Evolutionary conservation across 192 early-diverging fungal genomes (phyloP), one percentile per base, ranked within the genome.

Genomic region (Lobulomyces angularis): DNA sequence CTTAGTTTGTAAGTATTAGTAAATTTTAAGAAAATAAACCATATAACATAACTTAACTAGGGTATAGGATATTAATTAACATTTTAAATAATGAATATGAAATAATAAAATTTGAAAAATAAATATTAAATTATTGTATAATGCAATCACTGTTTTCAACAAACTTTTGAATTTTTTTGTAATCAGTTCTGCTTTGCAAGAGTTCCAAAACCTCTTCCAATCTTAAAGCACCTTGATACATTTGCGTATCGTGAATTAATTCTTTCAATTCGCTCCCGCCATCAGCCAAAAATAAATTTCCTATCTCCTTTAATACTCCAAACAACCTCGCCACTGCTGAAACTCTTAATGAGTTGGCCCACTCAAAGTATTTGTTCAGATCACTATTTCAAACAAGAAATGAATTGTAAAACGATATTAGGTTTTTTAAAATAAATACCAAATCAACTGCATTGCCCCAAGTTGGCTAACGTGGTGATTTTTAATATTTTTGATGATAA

Each of bases 371-470:
- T 22, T 64, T 51, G 61, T 88, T 89, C 46, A 89, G 47, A 46
- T 89, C 86, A 43, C 81, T 83, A 38, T 35, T 6, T 23, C 16
- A 9, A 36, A 5, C 14, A 0, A 32, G 17, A 39, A 17, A 37
- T 1, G 25, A 43, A 49, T 11, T 14, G 62, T 42, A 1, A 16
- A 22, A 33, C 25, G 43, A 14, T 40, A 2, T 3, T 31, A 2
- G 7, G n/a, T 26, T 39, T 6, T 19, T 2, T 46, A 2, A 0
- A 0, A 36, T 21, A 37, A 27, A 3, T 43, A 80, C 78, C 66
- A 63, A 34, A 95, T 91, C 19, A 94, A 74, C 58, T 89, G 88
- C 48, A 91, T 83, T 0, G 88, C 89, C 7, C 93, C 93, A 4
- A 75, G 62, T 33, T 81, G 78, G 17, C 74, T 84, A 22, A 97